Base-by-base conservation (phyloP, 2,329 filamentous ascomycete genomes). In the Pseudogymnoascus sp. region DNA sequence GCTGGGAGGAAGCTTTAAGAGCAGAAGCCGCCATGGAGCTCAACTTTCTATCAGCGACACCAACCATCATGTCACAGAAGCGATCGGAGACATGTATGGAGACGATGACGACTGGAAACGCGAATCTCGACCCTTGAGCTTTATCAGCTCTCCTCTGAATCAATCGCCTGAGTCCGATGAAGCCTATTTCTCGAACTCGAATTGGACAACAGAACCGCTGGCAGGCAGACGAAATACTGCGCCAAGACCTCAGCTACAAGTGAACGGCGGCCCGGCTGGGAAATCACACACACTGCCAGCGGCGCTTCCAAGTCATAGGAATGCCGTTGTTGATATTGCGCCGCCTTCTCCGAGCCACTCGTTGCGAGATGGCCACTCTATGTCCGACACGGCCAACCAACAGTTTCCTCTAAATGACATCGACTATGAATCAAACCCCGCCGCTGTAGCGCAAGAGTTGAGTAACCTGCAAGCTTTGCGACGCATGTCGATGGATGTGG, bases 401-500 rank as follows among this genome's bases (percentile, higher is more conserved):
- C 81, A 82, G 65, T 89, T 89, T 68, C 86, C 87, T 62, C 79
- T 90, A 65, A 87, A 88, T 69, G 84, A 90, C 73, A 84, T 90
- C 67, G 87, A 90, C 76, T 90, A 90, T 74, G 87, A 90, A 75
- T 89, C 87, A 50, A 83, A 87, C 71, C 86, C 88, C 2, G 87
- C 86, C 31, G 87, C 86, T 42, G 82, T 91, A 40, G 86, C 86
- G 62, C 87, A 90, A 75, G 88, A 90, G 74, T 78, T 90, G 68
- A 89, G 83, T 75, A 90, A 90, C 71, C 75, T 91, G 66, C 87
- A 89, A 71, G 88, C 88, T 4, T 84, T 91, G 67, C 82, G 88
- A 68, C 82, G 88, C 63, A 89, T 91, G 87, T 90, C 88, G 18
- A 90, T 91, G 88, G 88, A 89, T 74, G 85, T 89, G 74, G 79